These are phyloP conservation scores for Leccinum variabile DNA, from an alignment of 1,284 basidiomycete species.

Conservation along the genomic window DNA sequence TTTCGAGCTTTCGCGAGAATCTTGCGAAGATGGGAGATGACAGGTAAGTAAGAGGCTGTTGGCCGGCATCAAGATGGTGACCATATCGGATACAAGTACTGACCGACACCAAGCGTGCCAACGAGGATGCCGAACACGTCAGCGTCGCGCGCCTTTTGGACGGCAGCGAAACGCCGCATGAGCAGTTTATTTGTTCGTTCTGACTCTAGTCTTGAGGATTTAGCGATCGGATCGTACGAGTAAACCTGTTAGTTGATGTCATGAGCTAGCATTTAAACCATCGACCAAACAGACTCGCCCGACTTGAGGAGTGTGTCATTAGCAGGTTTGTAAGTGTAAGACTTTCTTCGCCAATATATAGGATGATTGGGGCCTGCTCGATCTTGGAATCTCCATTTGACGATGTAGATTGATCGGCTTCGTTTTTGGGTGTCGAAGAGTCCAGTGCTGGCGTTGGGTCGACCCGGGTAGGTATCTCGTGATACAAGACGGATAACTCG, in stretches of 20 bases:
- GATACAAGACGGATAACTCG: constrained; percentile 19
- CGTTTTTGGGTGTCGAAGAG: neutral
- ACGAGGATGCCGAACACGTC: constrained; percentile 96
- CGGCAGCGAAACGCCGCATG: constrained; percentile 87
- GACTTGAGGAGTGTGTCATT: constrained; percentile 63
- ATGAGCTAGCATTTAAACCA: neutral
- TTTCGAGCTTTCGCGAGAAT: constrained; percentile 67
- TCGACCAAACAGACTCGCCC: constrained; percentile 26
- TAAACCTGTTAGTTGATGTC: constrained; percentile 51
- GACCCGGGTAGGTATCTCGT: constrained; percentile 19
- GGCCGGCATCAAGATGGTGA: constrained; percentile 1
- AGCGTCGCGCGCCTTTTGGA: constrained; percentile 89
- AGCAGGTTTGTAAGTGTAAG: constrained; percentile 84
- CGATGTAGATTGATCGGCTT: neutral
- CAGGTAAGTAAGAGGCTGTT: constrained; percentile 76
- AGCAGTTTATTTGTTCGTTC: constrained; percentile 76
- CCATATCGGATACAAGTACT: constrained; percentile 29
- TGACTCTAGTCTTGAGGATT: constrained; percentile 57
- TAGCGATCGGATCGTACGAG: constrained; percentile 69
- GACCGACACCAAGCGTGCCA: constrained; percentile 90
- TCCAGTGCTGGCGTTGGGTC: constrained; percentile 16
- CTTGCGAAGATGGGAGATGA: constrained; percentile 75
- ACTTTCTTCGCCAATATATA: constrained; percentile 87
- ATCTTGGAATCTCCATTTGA: neutral
- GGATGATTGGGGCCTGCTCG: constrained; percentile 41